Evolutionary conservation across 2,329 filamentous ascomycete genomes (phyloP).

Genomic region (Fusarium oxysporum): DNA sequence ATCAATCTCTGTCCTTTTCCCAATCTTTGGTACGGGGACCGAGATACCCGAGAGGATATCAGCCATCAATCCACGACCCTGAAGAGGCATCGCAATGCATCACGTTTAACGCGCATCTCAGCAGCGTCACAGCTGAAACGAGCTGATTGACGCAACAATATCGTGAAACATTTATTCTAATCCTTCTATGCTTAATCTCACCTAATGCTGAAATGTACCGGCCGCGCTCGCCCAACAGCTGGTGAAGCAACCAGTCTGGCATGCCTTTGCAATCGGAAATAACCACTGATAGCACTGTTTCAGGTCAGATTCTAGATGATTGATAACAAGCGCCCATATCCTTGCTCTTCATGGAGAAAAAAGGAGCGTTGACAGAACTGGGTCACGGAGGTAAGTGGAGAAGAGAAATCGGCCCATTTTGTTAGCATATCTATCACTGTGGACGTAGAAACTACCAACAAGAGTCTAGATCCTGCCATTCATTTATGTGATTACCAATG

Average conservation of each 20-base stretch:
- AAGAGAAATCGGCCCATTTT: conserved; percentile 29
- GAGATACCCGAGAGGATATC: neutral
- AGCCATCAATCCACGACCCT: neutral
- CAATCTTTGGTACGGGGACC: neutral
- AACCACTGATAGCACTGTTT: neutral
- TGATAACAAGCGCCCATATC: neutral
- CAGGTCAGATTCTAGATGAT: neutral
- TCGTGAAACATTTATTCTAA: too few species aligned
- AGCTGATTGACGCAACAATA: fast-evolving
- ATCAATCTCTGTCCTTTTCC: neutral
- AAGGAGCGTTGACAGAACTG: neutral
- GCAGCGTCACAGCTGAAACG: too few species aligned
- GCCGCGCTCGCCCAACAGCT: fast-evolving
- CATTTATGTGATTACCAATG: conserved; percentile 10
- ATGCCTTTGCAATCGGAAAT: neutral
- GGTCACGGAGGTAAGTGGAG: conserved; percentile 10
- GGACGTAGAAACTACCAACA: conserved; percentile 10
- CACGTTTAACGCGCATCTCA: neutral
- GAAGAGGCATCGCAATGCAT: fast-evolving
- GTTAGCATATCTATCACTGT: conserved; percentile 9
- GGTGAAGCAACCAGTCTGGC: fast-evolving
- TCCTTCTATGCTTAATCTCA: too few species aligned
- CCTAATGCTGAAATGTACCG: fast-evolving
- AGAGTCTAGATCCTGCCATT: conserved; percentile 14
- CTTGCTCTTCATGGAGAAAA: neutral